Conservation (phyloP, 345 rosid species). For the Populus euphratica region DNA sequence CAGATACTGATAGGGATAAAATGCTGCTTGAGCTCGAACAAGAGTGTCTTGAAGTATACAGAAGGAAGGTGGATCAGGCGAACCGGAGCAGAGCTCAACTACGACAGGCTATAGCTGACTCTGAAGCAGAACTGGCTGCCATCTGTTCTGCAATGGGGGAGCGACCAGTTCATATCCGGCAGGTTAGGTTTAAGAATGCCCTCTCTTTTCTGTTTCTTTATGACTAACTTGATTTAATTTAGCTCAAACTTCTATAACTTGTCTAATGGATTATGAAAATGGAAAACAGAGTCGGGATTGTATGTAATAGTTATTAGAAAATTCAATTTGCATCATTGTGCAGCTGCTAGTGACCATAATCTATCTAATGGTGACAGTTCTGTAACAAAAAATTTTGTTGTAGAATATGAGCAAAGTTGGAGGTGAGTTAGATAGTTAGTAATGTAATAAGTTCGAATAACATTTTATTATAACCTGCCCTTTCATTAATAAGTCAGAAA, state of each 20-base stretch:
- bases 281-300: not conserved
- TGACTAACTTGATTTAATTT: not conserved
- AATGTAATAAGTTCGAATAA: not conserved
- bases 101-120: slow-evolving; percentile 77
- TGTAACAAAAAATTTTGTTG: not conserved
- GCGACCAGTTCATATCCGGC: slow-evolving; percentile 81
- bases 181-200: slow-evolving; percentile 41
- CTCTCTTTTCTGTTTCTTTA: not conserved
- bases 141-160: slow-evolving; percentile 91
- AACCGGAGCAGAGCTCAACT: slow-evolving; percentile 79
- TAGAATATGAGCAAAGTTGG: not conserved
- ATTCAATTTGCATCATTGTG: not conserved
- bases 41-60: slow-evolving; percentile 90
- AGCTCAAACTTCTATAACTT: not conserved
- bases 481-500: not conserved
- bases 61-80: slow-evolving; percentile 88
- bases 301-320: not conserved
- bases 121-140: slow-evolving; percentile 87
- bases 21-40: slow-evolving; percentile 90
- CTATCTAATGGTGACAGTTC: not conserved
- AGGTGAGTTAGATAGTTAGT: not conserved
- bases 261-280: not conserved
- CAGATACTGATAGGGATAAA: slow-evolving; percentile 72
- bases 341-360: not conserved
- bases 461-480: not conserved